These are phyloP conservation scores for Ilex paraguariensis DNA, from an alignment of 305 asterid genomes.

Conservation along the genomic window DNA sequence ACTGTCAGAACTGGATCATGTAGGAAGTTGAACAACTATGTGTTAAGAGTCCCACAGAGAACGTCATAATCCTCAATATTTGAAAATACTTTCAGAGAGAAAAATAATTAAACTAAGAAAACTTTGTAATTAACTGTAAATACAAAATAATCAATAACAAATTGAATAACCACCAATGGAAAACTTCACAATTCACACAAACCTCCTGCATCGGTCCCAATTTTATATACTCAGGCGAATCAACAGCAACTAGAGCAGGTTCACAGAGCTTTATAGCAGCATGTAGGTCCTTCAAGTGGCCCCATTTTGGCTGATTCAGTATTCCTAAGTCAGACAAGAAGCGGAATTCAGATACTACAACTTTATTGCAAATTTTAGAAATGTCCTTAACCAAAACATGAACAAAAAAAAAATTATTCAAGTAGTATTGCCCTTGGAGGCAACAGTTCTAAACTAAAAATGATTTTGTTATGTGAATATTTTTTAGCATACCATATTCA, in stretches of 20 bases:
- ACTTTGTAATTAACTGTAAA: slow-evolving; percentile 6
- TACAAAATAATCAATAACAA: slow-evolving; percentile 1
- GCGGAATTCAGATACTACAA: not conserved
- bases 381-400: not conserved
- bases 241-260: slow-evolving; percentile 75
- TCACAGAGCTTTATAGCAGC: slow-evolving; percentile 92
- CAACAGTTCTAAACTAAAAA: not conserved
- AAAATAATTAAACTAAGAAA: too few species aligned
- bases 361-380: not conserved
- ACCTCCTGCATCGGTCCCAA: slow-evolving; percentile 95
- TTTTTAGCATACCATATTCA: slow-evolving; percentile 63
- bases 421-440: not conserved
- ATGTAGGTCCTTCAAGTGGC: slow-evolving; percentile 88
- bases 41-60: too few species aligned
- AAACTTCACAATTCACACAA: slow-evolving; percentile 12
- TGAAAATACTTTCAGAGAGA: too few species aligned
- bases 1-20: too few species aligned
- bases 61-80: too few species aligned
- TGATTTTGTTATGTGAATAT: not conserved
- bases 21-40: too few species aligned
- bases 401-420: slow-evolving; percentile 1
- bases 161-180: slow-evolving; percentile 4
- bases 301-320: slow-evolving; percentile 91
- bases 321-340: slow-evolving; percentile 51
- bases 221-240: slow-evolving; percentile 68